Conservation (phyloP, 2,329 filamentous ascomycete genomes). For the Monosporascus sp. region DNA sequence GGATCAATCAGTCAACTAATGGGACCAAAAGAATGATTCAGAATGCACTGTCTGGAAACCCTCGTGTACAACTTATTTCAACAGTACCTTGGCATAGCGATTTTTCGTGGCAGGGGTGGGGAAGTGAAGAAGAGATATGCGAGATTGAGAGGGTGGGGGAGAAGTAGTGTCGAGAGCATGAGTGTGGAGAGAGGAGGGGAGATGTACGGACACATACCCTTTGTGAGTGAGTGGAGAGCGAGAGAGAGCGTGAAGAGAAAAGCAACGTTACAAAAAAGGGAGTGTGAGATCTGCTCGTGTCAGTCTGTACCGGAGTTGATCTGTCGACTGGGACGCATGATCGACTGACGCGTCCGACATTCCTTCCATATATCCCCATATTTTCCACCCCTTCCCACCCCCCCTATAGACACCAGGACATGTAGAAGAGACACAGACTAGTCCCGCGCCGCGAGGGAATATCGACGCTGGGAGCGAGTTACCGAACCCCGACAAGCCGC, state of each 20-base stretch:
- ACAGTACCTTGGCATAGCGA: neutral
- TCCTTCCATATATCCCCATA: too few relatives aligned
- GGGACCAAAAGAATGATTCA: neutral
- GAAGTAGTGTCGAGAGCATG: neutral
- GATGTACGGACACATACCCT: neutral
- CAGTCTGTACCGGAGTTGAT: too few relatives aligned
- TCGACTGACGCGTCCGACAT: too few relatives aligned
- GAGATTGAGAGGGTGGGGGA: neutral
- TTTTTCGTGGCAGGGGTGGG: neutral
- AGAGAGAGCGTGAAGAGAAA: neutral
- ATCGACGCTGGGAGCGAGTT: too few relatives aligned
- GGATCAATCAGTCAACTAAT: neutral
- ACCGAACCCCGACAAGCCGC: too few relatives aligned
- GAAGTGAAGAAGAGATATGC: neutral
- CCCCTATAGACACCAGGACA: too few relatives aligned
- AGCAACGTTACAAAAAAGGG: neutral
- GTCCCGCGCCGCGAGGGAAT: too few relatives aligned
- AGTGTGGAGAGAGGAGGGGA: neutral
- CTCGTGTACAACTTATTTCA: neutral
- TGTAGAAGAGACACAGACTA: too few relatives aligned
- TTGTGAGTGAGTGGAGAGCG: neutral
- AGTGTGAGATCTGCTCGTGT: neutral
- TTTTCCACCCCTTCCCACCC: too few relatives aligned
- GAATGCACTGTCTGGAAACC: neutral
- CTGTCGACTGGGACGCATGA: too few relatives aligned